Conservation (phyloP, 306 rosid genomes). For the Vicia faba region DNA sequence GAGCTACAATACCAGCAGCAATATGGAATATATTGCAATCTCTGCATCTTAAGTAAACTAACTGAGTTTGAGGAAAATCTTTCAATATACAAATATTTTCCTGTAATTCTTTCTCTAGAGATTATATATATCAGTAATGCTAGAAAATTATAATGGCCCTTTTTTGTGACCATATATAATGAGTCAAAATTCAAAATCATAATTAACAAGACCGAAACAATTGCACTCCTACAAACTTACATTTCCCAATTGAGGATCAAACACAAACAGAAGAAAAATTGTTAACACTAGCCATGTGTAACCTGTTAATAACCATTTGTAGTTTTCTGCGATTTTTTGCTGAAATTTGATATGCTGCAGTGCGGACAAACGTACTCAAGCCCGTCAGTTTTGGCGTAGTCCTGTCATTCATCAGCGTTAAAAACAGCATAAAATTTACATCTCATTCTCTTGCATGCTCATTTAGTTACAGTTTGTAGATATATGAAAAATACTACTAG, state of each 20-base stretch:
- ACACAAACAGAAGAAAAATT: conserved; percentile 24
- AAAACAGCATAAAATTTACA: conserved; percentile 4
- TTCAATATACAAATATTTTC: conserved; percentile 21
- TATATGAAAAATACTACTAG: conserved; percentile 3
- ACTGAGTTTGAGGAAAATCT: conserved; percentile 20
- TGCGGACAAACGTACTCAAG: conserved; percentile 94
- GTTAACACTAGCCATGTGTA: conserved; percentile 36
- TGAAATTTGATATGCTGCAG: conserved; percentile 78
- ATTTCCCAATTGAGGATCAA: conserved; percentile 6
- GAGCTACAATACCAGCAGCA: conserved; percentile 14
- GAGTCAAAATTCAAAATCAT: conserved; percentile 21
- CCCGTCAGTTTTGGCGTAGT: conserved; percentile 97
- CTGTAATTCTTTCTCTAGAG: conserved; percentile 10
- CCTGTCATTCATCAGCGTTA: conserved; percentile 51
- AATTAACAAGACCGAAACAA: conserved; percentile 23
- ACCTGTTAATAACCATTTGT: conserved; percentile 60
- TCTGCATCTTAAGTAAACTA: conserved; percentile 7
- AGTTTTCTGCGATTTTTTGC: conserved; percentile 79
- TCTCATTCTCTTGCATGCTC: background rate
- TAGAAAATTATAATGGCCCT: conserved; percentile 22
- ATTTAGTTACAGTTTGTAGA: conserved; percentile 10
- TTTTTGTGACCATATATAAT: conserved; percentile 15
- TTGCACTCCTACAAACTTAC: conserved; percentile 37
- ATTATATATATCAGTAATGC: conserved; percentile 4
- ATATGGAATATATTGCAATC: conserved; percentile 13